Conservation (phyloP, 2,329 filamentous ascomycete genomes). For the Grosmannia clavigera region DNA sequence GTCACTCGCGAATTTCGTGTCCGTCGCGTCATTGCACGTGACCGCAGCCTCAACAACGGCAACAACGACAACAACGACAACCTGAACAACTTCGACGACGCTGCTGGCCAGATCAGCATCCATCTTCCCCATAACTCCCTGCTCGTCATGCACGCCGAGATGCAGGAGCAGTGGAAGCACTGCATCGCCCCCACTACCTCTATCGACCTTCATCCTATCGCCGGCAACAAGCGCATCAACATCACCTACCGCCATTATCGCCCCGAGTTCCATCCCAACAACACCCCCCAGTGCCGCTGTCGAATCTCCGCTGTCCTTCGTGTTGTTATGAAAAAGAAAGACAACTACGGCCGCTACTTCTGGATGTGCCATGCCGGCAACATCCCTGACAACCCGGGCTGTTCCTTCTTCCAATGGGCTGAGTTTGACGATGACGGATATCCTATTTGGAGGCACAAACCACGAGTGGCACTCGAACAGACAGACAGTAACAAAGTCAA, state of each 20-base stretch:
- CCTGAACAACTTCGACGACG: conserved; percentile 32
- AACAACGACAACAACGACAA: conserved; percentile 21
- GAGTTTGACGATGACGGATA: conserved; percentile 78
- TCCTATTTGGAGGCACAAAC: conserved; percentile 43
- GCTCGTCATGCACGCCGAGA: conserved; percentile 91
- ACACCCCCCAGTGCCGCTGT: conserved; percentile 70
- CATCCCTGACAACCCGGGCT: conserved; percentile 55
- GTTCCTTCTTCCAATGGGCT: conserved; percentile 74
- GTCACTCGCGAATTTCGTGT: conserved; percentile 91
- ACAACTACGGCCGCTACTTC: conserved; percentile 66
- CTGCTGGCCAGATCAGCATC: conserved; percentile 78
- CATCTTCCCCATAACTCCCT: conserved; percentile 91
- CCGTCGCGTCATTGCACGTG: conserved; percentile 55
- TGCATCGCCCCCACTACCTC: conserved; percentile 60
- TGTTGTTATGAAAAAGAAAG: conserved; percentile 67
- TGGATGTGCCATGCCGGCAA: conserved; percentile 85
- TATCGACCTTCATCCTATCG: conserved; percentile 74
- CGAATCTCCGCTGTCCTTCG: conserved; percentile 55
- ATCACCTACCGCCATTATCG: conserved; percentile 89
- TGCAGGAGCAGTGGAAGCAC: conserved; percentile 98
- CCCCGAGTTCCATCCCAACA: conserved; percentile 58
- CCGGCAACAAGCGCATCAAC: conserved; percentile 74
- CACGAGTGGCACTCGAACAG: not conserved
- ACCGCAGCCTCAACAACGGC: conserved; percentile 16
- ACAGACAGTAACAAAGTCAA: not conserved